Conservation (phyloP, 257 asterid species). For the Oldenlandia corymbosa region DNA sequence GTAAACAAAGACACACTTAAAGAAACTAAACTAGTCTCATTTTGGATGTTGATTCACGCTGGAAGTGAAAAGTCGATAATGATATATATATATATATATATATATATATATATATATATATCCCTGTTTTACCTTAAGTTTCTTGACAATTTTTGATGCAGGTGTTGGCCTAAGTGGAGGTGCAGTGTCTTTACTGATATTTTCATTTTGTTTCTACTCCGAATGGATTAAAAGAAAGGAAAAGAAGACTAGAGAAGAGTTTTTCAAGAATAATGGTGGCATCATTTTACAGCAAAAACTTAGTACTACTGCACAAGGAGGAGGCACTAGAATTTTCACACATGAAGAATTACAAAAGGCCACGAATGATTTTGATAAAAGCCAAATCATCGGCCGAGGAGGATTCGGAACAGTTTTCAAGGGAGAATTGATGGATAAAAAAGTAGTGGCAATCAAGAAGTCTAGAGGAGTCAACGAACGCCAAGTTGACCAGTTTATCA, state of each 20-base stretch:
- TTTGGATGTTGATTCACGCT: too few relatives aligned
- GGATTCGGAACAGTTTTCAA: conserved; percentile 3
- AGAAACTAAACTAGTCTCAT: too few relatives aligned
- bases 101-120: too few relatives aligned
- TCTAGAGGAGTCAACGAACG: background rate
- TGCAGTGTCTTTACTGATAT: background rate
- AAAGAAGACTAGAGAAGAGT: background rate
- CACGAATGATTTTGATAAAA: background rate
- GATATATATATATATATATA: too few relatives aligned
- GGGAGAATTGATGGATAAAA: background rate
- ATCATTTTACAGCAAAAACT: background rate
- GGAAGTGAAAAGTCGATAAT: too few relatives aligned
- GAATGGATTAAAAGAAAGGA: background rate
- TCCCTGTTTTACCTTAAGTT: background rate
- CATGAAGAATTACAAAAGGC: conserved; percentile 5
- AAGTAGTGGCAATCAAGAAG: background rate
- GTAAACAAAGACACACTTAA: too few relatives aligned
- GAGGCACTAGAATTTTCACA: conserved; percentile 8
- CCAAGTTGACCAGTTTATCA: background rate
- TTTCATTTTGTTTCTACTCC: background rate
- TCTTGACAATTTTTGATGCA: background rate
- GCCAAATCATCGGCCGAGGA: background rate
- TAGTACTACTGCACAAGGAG: background rate
- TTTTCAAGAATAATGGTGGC: conserved; percentile 5
- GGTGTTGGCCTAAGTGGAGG: background rate